Evolutionary conservation across 2,329 filamentous ascomycete genomes (phyloP).

Genomic region (Periconia sp.): DNA sequence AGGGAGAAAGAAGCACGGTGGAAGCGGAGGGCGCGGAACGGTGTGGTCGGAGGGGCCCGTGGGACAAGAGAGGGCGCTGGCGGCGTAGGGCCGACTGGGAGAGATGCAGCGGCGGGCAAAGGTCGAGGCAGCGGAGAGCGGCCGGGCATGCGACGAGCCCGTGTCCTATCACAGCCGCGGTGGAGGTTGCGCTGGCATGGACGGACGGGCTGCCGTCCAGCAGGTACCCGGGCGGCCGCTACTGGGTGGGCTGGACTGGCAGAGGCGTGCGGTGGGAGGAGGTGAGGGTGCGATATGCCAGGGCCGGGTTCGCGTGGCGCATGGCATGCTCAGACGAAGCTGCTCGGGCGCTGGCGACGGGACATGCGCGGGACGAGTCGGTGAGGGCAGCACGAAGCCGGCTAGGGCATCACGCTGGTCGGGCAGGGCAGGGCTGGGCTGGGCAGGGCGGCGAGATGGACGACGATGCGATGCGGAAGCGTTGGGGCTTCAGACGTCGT

Average conservation of each 20-base stretch:
- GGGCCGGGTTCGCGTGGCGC: slow-evolving; percentile 22
- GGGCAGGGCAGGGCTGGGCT: too few species aligned
- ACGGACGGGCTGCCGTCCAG: slow-evolving; percentile 17
- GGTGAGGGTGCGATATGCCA: slow-evolving; percentile 7
- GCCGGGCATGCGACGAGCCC: slow-evolving; percentile 13
- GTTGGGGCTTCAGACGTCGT: too few species aligned
- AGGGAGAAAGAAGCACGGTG: neutral
- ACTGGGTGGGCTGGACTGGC: slow-evolving; percentile 13
- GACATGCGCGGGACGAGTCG: too few species aligned
- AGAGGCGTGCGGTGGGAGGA: slow-evolving; percentile 15
- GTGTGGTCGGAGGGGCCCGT: slow-evolving; percentile 3
- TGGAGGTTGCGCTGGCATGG: slow-evolving; percentile 26
- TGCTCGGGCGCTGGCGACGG: too few species aligned
- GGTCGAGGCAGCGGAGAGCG: neutral
- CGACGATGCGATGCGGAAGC: too few species aligned
- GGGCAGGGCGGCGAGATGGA: too few species aligned
- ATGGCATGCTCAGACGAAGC: slow-evolving; percentile 29
- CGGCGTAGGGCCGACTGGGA: neutral
- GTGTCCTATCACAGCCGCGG: slow-evolving; percentile 19
- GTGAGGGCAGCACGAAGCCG: too few species aligned
- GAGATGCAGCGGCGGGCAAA: neutral
- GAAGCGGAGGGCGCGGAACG: neutral
- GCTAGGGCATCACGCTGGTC: too few species aligned
- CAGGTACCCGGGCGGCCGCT: slow-evolving; percentile 21
- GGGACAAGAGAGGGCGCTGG: neutral